These are phyloP conservation scores for Paramecium caudatum DNA, from an alignment of 73 alveolate genomes.

Conservation along the genomic window DNA sequence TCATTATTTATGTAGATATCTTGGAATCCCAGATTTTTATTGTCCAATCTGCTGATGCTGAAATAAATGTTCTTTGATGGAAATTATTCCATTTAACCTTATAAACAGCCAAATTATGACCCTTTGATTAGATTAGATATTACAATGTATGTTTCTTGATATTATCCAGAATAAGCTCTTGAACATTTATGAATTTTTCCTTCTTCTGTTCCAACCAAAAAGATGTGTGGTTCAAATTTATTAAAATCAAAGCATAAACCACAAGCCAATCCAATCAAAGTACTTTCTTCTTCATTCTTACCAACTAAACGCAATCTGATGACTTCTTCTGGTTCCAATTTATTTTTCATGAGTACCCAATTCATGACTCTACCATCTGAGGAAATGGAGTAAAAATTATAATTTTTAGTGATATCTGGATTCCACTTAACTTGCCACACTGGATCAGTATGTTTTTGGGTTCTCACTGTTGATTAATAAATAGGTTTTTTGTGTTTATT, in stretches of 20 bases:
- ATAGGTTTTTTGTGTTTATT: conserved; percentile 97
- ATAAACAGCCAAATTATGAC: conserved; percentile 99
- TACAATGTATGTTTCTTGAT: conserved; percentile 88
- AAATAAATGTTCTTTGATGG: conserved; percentile 98
- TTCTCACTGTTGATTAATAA: conserved; percentile 95
- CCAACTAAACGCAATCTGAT: conserved; percentile 88
- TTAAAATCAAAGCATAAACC: conserved; percentile 99
- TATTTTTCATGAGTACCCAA: conserved; percentile 98
- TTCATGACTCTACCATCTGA: conserved; percentile 99
- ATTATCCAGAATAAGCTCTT: conserved; percentile 97
- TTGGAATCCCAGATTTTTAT: conserved; percentile 99
- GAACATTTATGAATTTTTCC: conserved; percentile 99
- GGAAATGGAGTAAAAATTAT: conserved; percentile 96
- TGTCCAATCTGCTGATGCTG: conserved; percentile 99
- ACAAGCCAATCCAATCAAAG: conserved; percentile 98
- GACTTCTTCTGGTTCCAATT: conserved; percentile 95
- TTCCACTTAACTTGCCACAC: conserved; percentile 99
- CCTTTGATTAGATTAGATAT: conserved; percentile 56
- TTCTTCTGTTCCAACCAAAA: conserved; percentile 99
- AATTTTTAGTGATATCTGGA: conserved; percentile 91
- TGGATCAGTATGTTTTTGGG: conserved; percentile 99
- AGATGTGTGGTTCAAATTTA: conserved; percentile 95
- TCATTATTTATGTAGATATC: conserved; percentile 93
- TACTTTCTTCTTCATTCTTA: conserved; percentile 87
- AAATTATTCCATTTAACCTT: conserved; percentile 97